These are phyloP conservation scores for Aspergillus baeticus DNA, from an alignment of 495 filamentous ascomycete species.

Conservation along the genomic window DNA sequence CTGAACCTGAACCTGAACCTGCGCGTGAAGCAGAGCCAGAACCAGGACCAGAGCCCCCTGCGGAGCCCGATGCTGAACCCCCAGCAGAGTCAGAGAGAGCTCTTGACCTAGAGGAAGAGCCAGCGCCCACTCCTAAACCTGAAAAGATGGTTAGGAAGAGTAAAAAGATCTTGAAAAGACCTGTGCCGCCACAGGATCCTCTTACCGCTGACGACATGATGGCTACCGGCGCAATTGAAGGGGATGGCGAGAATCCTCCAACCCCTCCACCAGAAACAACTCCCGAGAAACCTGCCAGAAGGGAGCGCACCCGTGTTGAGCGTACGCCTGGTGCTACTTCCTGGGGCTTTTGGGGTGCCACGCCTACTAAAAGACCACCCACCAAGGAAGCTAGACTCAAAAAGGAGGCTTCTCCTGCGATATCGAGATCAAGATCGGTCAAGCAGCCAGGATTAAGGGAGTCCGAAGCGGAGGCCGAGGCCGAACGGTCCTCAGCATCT, in stretches of 20 bases:
- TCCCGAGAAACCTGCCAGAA: conserved; percentile 50
- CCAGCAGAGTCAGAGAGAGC: conserved; percentile 5
- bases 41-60: conserved; percentile 12
- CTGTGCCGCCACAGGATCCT: conserved; percentile 11
- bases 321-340: conserved; percentile 45
- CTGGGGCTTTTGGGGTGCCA: conserved; percentile 61
- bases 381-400: conserved; percentile 40
- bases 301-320: conserved; percentile 58
- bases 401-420: conserved; percentile 27
- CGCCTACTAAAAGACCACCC: conserved; percentile 47
- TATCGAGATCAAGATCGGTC: conserved; percentile 51
- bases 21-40: conserved; percentile 8
- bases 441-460: conserved; percentile 40
- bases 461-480: conserved; percentile 50
- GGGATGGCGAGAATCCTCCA: conserved; percentile 37
- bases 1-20: conserved; percentile 8
- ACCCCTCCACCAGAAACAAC: conserved; percentile 54
- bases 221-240: conserved; percentile 16
- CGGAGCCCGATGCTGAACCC: neutral
- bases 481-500: conserved; percentile 45
- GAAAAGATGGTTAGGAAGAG: conserved; percentile 23
- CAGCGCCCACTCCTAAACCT: conserved; percentile 15
- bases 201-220: conserved; percentile 19
- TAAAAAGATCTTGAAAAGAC: conserved; percentile 17
- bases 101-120: conserved; percentile 6